A percentile compares a stretch with the other conserved stretches of the same genome.
These are phyloP conservation scores for Ilex aquifolium DNA, from an alignment of 257 asterid genomes.

Conservation along the genomic window DNA sequence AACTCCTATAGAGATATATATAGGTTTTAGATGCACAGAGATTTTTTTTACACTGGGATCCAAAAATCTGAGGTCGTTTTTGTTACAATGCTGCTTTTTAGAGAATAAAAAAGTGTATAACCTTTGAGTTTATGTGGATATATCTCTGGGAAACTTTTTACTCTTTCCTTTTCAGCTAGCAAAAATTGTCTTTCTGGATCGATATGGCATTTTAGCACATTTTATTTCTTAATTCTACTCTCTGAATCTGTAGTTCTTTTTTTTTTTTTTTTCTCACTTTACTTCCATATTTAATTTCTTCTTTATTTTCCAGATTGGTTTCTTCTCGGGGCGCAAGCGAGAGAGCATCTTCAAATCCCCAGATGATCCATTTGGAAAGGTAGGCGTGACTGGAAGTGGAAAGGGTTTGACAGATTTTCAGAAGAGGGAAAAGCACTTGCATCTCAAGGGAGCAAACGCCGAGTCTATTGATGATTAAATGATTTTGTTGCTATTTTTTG, in stretches of 20 bases:
- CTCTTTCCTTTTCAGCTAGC: no score
- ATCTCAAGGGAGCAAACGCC: conserved; percentile 75
- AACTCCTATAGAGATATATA: no score
- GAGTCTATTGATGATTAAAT: conserved; percentile 49
- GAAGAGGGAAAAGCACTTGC: conserved; percentile 91
- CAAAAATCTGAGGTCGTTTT: no score
- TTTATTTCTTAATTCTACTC: neutral
- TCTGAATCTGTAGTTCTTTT: neutral
- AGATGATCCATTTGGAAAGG: conserved; percentile 90
- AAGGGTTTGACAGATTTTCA: conserved; percentile 94
- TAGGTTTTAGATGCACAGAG: no score
- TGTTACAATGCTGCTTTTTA: no score
- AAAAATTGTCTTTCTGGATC: no score
- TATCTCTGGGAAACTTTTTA: no score
- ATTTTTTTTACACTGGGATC: no score
- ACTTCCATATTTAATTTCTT: neutral
- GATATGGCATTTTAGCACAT: no score
- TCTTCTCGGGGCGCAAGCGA: conserved; percentile 90
- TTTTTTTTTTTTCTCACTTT: neutral
- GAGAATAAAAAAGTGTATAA: no score
- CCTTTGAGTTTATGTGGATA: no score
- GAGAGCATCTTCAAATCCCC: conserved; percentile 98
- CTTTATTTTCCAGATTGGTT: conserved; percentile 54
- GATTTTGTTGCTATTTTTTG: neutral
- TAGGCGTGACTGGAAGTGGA: conserved; percentile 96